A percentile compares a stretch with the other conserved stretches of the same genome.
Conservation (phyloP, 345 rosid genomes). For the Carallia pectinifolia region DNA sequence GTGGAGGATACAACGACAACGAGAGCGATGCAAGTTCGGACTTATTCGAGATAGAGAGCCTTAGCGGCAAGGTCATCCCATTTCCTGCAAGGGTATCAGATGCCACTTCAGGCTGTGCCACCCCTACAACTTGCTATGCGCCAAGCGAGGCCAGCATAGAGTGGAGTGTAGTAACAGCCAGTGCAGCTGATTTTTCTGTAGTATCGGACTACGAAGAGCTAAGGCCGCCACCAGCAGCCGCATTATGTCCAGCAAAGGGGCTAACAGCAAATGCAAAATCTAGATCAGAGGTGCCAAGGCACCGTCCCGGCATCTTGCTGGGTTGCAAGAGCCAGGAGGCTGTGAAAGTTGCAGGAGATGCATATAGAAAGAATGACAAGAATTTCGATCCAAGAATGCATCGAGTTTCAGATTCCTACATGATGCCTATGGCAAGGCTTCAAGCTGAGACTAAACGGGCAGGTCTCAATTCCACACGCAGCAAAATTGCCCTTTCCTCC, state of each 20-base stretch:
- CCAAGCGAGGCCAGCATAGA: constrained; percentile 92
- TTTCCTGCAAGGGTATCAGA: constrained; percentile 54
- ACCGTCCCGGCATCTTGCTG: constrained; percentile 41
- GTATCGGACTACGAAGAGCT: constrained; percentile 59
- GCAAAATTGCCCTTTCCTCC: constrained; percentile 26
- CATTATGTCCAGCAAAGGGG: constrained; percentile 30
- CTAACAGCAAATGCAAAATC: constrained; percentile 24
- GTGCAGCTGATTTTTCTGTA: constrained; percentile 67
- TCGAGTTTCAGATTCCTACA: constrained; percentile 22
- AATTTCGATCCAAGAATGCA: constrained; percentile 25
- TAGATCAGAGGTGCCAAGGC: constrained; percentile 31
- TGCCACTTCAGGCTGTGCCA: constrained; percentile 43
- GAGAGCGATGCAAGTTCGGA: constrained; percentile 83
- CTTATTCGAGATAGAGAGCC: constrained; percentile 80
- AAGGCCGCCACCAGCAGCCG: constrained; percentile 28
- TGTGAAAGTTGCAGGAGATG: constrained; percentile 60
- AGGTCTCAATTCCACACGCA: constrained; percentile 33
- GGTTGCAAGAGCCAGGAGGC: constrained; percentile 79
- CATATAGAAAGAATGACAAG: constrained; percentile 36
- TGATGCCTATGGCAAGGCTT: constrained; percentile 35
- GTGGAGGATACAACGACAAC: constrained; percentile 33
- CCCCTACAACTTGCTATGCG: constrained; percentile 58
- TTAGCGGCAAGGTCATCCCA: constrained; percentile 56
- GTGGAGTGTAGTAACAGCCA: constrained; percentile 89
- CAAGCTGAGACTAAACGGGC: constrained; percentile 39